A percentile compares a stretch with the other conserved stretches of the same genome.
Conservation (phyloP, 2,329 filamentous ascomycete genomes). For the Fusarium devonianum region DNA sequence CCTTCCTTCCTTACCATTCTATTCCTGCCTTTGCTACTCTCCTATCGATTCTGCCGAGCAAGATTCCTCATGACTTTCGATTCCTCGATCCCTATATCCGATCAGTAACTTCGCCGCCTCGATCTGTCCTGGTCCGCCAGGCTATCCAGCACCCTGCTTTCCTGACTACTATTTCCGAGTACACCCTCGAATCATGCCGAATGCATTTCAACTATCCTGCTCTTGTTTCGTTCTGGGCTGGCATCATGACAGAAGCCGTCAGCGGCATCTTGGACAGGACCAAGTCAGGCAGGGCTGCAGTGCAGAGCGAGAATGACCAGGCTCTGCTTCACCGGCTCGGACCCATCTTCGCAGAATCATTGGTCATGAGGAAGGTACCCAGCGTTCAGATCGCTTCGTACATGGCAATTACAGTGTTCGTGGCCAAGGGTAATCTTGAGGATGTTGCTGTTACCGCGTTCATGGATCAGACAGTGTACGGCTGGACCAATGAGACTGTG, state of each 20-base stretch:
- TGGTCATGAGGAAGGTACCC: conserved; percentile 76
- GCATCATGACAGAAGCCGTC: conserved; percentile 84
- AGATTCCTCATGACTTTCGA: conserved; percentile 76
- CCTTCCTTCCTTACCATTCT: conserved; percentile 92
- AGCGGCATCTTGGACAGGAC: conserved; percentile 81
- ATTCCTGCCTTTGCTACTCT: conserved; percentile 85
- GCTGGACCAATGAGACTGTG: conserved; percentile 77
- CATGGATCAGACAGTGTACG: conserved; percentile 85
- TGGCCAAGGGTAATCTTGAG: conserved; percentile 79
- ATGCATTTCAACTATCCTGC: conserved; percentile 77
- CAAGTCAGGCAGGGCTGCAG: conserved; percentile 75
- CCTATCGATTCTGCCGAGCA: conserved; percentile 83
- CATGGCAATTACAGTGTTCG: conserved; percentile 87
- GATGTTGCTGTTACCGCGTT: conserved; percentile 83
- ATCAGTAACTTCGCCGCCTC: conserved; percentile 76
- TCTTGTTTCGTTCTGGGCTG: conserved; percentile 89
- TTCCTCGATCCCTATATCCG: conserved; percentile 88
- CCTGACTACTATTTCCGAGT: conserved; percentile 77
- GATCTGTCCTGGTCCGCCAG: conserved; percentile 83
- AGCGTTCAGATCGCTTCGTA: conserved; percentile 88
- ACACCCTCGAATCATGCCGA: conserved; percentile 77
- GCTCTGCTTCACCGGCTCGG: conserved; percentile 72
- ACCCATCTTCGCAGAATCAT: conserved; percentile 77
- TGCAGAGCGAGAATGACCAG: conserved; percentile 83
- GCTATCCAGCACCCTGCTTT: conserved; percentile 81